Base-by-base conservation (phyloP, 2,329 filamentous ascomycete species). In the Sarocladium brachiariae region DNA sequence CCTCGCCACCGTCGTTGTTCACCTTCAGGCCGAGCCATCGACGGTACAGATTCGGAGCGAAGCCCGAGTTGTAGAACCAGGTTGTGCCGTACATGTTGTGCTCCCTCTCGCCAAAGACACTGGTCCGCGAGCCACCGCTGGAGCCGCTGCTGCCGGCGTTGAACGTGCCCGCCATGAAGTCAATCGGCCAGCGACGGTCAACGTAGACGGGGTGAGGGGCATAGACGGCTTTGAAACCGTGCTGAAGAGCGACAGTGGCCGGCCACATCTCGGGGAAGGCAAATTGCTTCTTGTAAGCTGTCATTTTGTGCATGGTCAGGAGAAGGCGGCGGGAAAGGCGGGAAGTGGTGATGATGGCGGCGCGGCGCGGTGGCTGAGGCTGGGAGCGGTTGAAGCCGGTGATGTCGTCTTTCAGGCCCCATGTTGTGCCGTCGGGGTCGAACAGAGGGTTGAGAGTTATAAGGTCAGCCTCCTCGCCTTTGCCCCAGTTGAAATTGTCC, bases 201-300 rank as follows among this genome's bases (percentile, higher is more conserved):
- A 92, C 81, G 64, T 86, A 97, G 51, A 95, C 78, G 1, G 91
- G 89, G 61, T 97, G 92, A 1, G 92, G 92, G 2, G 84, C 89
- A 57, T 86, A 95, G 13, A 96, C 90, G 33, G 89, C 90, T 71
- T 96, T 97, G 70, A 88, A 84, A 10, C 92, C 92, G 64, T 96
- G 91, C 53, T 96, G 91, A 9, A 97, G 76, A 1, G 91, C 88
- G 1, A 88, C 83, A 0, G 87, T 93, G 1, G 86, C 85, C 0
- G 91, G 89, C 89, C 89, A 96, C 91, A 96, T 96, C 68, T 97
- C 92, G 0, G 90, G 88, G 65, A 95, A 95, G 72, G 93, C 95
- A 56, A 88, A 87, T 67, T 95, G 87, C 59, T 90, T 91, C 62
- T 86, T 84, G 60, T 88, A 79, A 25, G 84, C 82, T 3, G 91